A percentile compares a stretch with the other conserved stretches of the same genome.
phyloP scores from a whole-genome alignment of 495 filamentous ascomycete genomes.

The Aspergillus homomorphus region DNA sequence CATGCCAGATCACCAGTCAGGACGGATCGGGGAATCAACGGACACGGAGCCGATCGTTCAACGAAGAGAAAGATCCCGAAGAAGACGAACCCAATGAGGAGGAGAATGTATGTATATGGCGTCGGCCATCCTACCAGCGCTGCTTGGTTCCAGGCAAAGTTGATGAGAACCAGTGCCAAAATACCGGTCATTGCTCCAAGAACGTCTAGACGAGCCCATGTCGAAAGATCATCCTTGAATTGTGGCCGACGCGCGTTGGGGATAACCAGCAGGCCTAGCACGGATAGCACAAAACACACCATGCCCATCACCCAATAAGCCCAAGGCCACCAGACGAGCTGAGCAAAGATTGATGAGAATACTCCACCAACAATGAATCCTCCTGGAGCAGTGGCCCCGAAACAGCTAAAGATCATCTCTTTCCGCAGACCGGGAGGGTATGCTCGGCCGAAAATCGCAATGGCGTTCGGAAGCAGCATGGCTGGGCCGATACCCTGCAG shows the following conservation, averaged over 20 bases:
- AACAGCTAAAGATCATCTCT: conserved; percentile 58
- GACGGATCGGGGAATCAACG: conserved; percentile 52
- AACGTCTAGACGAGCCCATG: conserved; percentile 43
- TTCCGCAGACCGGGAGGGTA: conserved; percentile 50
- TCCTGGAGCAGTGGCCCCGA: conserved; percentile 56
- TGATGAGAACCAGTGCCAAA: conserved; percentile 54
- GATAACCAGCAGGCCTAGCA: conserved; percentile 43
- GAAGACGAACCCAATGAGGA: conserved; percentile 54
- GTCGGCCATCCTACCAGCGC: conserved; percentile 55
- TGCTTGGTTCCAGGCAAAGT: conserved; percentile 62
- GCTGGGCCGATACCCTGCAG: conserved; percentile 54
- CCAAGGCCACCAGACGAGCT: conserved; percentile 61
- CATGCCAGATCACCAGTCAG: conserved; percentile 50
- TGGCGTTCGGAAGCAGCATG: conserved; percentile 47
- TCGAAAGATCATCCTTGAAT: conserved; percentile 15
- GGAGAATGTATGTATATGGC: conserved; percentile 50
- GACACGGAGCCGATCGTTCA: conserved; percentile 45
- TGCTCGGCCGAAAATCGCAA: conserved; percentile 45
- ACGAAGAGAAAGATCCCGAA: conserved; percentile 50
- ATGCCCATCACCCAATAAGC: conserved; percentile 56
- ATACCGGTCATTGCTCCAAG: conserved; percentile 51
- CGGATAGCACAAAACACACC: conserved; percentile 39
- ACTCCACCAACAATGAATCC: conserved; percentile 52
- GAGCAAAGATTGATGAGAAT: conserved; percentile 49
- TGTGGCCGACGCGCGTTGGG: conserved; percentile 37